Conservation (phyloP, 495 filamentous ascomycete species). For the Podospora pseudopauciseta region DNA sequence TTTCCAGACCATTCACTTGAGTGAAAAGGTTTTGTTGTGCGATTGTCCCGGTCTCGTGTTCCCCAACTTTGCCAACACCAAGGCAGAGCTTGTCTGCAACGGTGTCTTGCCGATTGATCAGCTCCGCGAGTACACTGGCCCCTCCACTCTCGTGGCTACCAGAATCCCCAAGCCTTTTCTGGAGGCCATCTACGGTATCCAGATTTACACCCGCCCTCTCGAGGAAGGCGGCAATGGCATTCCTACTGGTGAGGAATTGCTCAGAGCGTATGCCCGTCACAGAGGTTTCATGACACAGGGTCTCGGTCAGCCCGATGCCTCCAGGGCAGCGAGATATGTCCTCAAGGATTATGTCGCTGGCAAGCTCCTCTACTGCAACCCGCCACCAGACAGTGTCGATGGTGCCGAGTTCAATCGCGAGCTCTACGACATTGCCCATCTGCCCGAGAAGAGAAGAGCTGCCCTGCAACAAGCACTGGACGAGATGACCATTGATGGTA, state of each 20-base stretch:
- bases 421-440: constrained; percentile 74
- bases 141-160: constrained; percentile 78
- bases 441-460: constrained; percentile 68
- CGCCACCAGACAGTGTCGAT: constrained; percentile 75
- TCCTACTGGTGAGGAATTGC: constrained; percentile 82
- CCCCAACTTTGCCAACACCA: constrained; percentile 95
- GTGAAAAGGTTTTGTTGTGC: constrained; percentile 83
- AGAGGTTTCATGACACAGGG: constrained; percentile 86
- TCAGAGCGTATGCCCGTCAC: constrained; percentile 81
- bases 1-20: constrained; percentile 96
- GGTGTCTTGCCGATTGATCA: constrained; percentile 97
- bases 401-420: constrained; percentile 77
- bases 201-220: constrained; percentile 71
- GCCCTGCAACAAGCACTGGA: constrained; percentile 52
- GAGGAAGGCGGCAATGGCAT: constrained; percentile 94
- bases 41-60: constrained; percentile 99
- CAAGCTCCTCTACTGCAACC: constrained; percentile 87
- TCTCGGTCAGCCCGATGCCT: constrained; percentile 87
- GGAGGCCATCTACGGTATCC: constrained; percentile 89
- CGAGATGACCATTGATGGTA: constrained; percentile 24
- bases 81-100: constrained; percentile 93
- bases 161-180: constrained; percentile 88
- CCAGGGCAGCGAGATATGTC: constrained; percentile 81
- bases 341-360: constrained; percentile 98
- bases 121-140: constrained; percentile 89